Evolutionary conservation across 352 stramenopile genomes (phyloP).

Genomic region (Peronospora destructor): DNA sequence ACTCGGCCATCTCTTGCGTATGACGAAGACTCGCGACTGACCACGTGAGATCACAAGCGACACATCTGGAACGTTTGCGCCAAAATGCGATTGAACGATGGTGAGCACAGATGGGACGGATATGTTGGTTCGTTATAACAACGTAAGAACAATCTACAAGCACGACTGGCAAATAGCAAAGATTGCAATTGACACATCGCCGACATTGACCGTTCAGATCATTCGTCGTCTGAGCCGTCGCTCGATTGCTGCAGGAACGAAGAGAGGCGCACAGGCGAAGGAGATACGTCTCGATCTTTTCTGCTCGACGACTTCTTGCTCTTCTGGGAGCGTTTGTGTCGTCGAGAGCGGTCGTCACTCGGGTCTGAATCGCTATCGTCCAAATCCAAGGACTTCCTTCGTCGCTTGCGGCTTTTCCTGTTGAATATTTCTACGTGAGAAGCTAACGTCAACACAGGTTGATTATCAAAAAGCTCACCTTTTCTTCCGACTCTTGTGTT

Average conservation of each 20-base stretch:
- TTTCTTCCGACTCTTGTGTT: slow-evolving; percentile 70
- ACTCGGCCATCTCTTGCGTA: slow-evolving; percentile 17
- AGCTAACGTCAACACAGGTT: slow-evolving; percentile 1
- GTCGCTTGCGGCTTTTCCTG: slow-evolving; percentile 58
- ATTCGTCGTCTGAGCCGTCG: slow-evolving; percentile 23
- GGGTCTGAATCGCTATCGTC: slow-evolving; percentile 31
- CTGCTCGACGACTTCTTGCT: slow-evolving; percentile 36
- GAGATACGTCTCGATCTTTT: slow-evolving; percentile 37
- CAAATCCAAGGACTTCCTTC: slow-evolving; percentile 42
- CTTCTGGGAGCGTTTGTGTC: slow-evolving; percentile 32
- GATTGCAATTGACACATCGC: not conserved
- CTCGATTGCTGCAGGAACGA: slow-evolving; percentile 84
- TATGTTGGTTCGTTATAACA: slow-evolving; percentile 13
- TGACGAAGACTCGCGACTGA: slow-evolving; percentile 9
- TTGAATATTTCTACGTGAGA: slow-evolving; percentile 17
- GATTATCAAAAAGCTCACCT: slow-evolving; percentile 32
- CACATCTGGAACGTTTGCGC: slow-evolving; percentile 3
- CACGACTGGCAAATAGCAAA: slow-evolving; percentile 2
- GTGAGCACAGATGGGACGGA: slow-evolving; percentile 16
- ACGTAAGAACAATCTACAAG: slow-evolving; percentile 21
- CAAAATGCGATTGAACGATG: slow-evolving; percentile 20
- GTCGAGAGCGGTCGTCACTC: slow-evolving; percentile 27
- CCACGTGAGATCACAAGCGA: slow-evolving; percentile 6
- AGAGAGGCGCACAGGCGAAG: slow-evolving; percentile 75
- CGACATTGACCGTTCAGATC: slow-evolving; percentile 11